Conservation (phyloP, 768 basidiomycete genomes). For the Mycena polygramma region DNA sequence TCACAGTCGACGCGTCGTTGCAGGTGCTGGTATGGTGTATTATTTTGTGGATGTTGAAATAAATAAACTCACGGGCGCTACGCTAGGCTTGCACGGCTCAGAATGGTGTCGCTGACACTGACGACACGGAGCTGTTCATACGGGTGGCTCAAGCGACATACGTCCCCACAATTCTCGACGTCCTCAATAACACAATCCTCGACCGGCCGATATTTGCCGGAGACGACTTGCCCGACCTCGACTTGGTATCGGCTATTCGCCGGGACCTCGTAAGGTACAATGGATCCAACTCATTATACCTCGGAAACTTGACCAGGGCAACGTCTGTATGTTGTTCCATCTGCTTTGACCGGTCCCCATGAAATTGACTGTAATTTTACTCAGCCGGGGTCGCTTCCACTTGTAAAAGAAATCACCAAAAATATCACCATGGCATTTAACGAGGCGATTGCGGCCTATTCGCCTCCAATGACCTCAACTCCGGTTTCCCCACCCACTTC, state of each 20-base stretch:
- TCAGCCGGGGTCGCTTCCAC: background rate
- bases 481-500: background rate
- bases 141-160: background rate
- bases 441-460: conserved; percentile 5
- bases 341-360: background rate
- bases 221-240: background rate
- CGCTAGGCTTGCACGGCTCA: background rate
- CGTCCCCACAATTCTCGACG: conserved; percentile 10
- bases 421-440: background rate
- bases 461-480: background rate
- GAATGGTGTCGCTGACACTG: background rate
- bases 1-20: conserved; percentile 1
- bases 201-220: background rate
- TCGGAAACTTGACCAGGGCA: conserved; percentile 5
- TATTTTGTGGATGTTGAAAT: no score
- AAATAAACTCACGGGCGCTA: background rate
- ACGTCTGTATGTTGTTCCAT: background rate
- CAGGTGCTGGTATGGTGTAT: background rate
- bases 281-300: conserved; percentile 5
- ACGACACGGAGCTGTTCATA: background rate
- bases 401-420: background rate
- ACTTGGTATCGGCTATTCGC: background rate
- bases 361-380: background rate
- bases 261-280: conserved; percentile 13
- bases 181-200: conserved; percentile 9